Percentiles rank a stretch among this genome's conserved stretches.
Evolutionary conservation across 2,329 filamentous ascomycete genomes (phyloP).

Genomic region (Fusarium pseudograminearum): DNA sequence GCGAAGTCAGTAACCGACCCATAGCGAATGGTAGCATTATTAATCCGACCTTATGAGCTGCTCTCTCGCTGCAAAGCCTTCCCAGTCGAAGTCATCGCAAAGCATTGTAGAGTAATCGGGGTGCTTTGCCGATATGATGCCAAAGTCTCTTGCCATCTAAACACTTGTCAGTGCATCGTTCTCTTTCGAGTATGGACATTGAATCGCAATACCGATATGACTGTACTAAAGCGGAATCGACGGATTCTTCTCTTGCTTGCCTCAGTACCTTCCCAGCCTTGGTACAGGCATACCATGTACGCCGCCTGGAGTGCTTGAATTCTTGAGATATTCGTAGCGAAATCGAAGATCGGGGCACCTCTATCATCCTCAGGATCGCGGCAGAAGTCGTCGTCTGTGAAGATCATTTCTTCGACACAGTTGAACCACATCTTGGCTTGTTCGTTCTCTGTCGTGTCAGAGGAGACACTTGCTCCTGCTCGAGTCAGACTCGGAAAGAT

Average conservation of each 20-base stretch:
- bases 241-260: background rate
- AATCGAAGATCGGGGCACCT: rapidly evolving
- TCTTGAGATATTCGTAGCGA: rapidly evolving
- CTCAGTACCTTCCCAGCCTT: conserved; percentile 10
- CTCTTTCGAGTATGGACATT: too few species aligned
- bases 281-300: background rate
- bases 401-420: background rate
- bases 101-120: background rate
- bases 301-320: conserved; percentile 1
- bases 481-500: background rate
- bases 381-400: conserved; percentile 4
- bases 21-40: too few species aligned
- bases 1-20: too few species aligned
- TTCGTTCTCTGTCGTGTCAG: background rate
- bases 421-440: conserved; percentile 8
- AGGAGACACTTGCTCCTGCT: background rate
- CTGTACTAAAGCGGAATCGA: background rate
- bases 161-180: too few species aligned
- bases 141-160: conserved; percentile 1
- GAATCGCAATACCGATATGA: conserved; percentile 1
- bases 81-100: background rate
- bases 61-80: background rate
- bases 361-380: background rate
- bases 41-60: conserved; percentile 11
- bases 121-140: background rate